Evolutionary conservation across 192 early-diverging fungal genomes (phyloP).

Genomic region (Helicostylum pulchrum): DNA sequence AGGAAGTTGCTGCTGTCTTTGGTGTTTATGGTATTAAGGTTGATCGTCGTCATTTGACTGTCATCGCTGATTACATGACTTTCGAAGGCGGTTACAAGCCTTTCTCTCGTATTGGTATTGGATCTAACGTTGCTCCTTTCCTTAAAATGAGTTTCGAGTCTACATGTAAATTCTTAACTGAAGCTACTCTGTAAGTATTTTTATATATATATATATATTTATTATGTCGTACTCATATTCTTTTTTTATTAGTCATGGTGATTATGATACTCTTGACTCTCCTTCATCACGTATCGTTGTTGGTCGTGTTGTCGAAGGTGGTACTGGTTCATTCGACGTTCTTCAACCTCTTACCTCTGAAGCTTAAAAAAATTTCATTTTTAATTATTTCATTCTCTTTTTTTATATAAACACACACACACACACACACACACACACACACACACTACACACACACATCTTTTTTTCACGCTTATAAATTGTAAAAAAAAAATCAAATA

Average conservation of each 20-base stretch:
- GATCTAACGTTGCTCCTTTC: conserved; percentile 89
- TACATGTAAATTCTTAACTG: conserved; percentile 91
- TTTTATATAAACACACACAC: too few species aligned
- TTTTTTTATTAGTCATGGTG: conserved; percentile 57
- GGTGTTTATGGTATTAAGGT: conserved; percentile 91
- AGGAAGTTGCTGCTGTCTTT: conserved; percentile 91
- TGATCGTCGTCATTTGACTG: conserved; percentile 88
- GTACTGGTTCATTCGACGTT: conserved; percentile 94
- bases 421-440: too few species aligned
- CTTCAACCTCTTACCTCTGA: conserved; percentile 46
- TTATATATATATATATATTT: background rate
- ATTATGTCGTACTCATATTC: conserved; percentile 7
- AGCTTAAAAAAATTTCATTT: conserved; percentile 6
- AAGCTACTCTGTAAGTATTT: conserved; percentile 66
- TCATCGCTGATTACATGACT: conserved; percentile 99
- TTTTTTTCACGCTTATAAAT: too few species aligned
- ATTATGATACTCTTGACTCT: conserved; percentile 82
- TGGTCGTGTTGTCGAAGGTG: conserved; percentile 88
- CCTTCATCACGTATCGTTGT: conserved; percentile 93
- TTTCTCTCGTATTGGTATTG: conserved; percentile 94
- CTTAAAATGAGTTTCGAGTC: conserved; percentile 98
- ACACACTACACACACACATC: too few species aligned
- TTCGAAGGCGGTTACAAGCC: conserved; percentile 99
- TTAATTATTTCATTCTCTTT: too few species aligned
- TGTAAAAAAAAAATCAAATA: too few species aligned